phyloP scores from a whole-genome alignment of 78 protist species.

The Creolimax fragrantissima region DNA sequence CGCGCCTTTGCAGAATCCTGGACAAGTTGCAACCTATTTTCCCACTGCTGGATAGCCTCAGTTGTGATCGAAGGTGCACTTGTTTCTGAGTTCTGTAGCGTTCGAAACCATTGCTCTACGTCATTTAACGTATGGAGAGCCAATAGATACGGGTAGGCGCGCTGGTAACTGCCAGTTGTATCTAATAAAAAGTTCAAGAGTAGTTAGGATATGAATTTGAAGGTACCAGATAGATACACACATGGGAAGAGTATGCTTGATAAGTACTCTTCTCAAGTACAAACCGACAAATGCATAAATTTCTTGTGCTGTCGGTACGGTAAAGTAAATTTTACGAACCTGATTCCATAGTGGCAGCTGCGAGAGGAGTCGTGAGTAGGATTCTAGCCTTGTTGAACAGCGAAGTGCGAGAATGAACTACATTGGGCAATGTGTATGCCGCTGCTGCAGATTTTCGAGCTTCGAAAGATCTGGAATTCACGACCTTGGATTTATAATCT shows the following conservation, averaged over 20 bases:
- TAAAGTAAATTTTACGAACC: neutral
- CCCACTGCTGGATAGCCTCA: slow-evolving; percentile 7
- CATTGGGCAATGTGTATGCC: neutral
- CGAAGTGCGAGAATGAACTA: neutral
- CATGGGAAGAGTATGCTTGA: neutral
- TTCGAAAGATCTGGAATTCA: neutral
- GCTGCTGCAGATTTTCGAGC: neutral
- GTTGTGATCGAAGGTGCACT: neutral
- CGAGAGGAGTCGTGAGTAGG: neutral
- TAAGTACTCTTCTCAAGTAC: no score
- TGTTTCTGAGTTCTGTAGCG: neutral
- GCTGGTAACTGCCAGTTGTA: slow-evolving; percentile 28
- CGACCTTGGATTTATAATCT: no score
- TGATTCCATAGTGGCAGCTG: slow-evolving; percentile 29
- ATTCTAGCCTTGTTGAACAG: neutral
- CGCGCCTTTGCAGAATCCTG: slow-evolving; percentile 31
- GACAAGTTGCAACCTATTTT: slow-evolving; percentile 27
- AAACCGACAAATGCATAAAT: neutral
- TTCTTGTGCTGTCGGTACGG: neutral
- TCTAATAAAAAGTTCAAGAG: neutral
- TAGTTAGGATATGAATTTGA: neutral
- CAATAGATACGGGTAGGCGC: slow-evolving; percentile 48
- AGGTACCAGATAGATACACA: neutral
- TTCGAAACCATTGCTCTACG: slow-evolving; percentile 39
- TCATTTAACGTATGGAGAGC: slow-evolving; percentile 64